A percentile compares a stretch with the other conserved stretches of the same genome.
Conservation (phyloP, 2,329 filamentous ascomycete species). For the Penicillium decumbens region DNA sequence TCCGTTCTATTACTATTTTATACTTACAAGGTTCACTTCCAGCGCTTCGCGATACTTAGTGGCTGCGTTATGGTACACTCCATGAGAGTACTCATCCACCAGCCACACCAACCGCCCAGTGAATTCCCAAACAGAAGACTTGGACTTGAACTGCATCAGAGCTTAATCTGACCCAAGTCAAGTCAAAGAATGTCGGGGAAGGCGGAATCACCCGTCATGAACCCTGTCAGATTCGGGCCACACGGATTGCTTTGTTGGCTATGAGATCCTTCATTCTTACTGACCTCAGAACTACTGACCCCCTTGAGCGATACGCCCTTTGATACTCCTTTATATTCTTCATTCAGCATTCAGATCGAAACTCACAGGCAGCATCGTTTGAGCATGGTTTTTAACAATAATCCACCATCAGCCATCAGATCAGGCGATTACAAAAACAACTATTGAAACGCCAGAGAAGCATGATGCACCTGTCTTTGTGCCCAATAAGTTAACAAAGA, state of each 20-base stretch:
- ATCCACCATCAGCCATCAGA: not conserved
- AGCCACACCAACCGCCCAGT: not conserved
- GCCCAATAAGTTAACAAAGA: constrained; percentile 10
- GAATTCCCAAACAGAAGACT: not conserved
- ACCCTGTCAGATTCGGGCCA: not conserved
- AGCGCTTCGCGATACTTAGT: constrained; percentile 1
- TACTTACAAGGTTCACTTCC: not conserved
- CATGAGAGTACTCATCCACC: not conserved
- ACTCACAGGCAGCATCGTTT: not conserved
- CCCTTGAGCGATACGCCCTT: not conserved
- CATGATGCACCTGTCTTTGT: constrained; percentile 8
- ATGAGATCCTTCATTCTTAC: not conserved
- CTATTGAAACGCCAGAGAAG: constrained; percentile 4
- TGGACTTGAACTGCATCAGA: not conserved
- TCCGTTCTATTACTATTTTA: not conserved
- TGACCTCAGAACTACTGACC: not conserved
- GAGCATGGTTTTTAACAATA: not conserved
- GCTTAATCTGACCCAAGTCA: not conserved
- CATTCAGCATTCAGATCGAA: not conserved
- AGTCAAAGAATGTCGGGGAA: not conserved
- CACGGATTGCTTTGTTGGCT: not conserved
- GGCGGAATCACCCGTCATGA: not conserved
- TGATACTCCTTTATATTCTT: not conserved
- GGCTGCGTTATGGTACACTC: not conserved
- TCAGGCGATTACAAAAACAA: not conserved